phyloP scores from a whole-genome alignment of 176 grass and related monocot species.

The Carex parvula region DNA sequence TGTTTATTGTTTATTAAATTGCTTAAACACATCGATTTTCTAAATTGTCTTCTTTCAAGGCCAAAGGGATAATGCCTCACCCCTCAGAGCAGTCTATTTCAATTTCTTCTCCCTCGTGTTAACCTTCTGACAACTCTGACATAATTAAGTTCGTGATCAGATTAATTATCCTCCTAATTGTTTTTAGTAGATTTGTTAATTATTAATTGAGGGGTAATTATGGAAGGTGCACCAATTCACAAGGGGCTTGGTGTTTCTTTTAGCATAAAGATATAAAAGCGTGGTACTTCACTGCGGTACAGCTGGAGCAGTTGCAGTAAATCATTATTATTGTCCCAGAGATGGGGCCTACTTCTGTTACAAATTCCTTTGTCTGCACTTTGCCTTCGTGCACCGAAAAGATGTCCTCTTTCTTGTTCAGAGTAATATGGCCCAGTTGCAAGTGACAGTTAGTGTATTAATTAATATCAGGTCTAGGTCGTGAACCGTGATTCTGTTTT shows the following conservation, averaged over 20 bases:
- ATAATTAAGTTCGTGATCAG: not conserved
- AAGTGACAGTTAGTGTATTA: not conserved
- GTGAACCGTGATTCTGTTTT: not conserved
- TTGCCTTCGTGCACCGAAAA: not conserved
- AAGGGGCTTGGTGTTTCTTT: conserved; percentile 6
- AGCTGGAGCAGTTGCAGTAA: conserved; percentile 26
- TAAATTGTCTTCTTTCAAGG: conserved; percentile 10
- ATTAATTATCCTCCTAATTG: not conserved
- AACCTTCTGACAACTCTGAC: conserved; percentile 9
- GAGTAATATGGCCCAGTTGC: not conserved
- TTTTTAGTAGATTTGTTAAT: not conserved
- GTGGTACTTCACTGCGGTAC: conserved; percentile 21
- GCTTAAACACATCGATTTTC: conserved; percentile 16
- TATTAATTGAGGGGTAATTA: conserved; percentile 7
- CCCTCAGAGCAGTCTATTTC: not conserved
- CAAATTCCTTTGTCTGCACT: conserved; percentile 18
- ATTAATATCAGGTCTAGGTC: not conserved
- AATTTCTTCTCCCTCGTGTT: not conserved
- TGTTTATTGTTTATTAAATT: conserved; percentile 26
- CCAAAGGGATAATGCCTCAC: not conserved
- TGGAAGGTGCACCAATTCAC: not conserved
- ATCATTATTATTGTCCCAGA: conserved; percentile 17
- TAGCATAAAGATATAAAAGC: conserved; percentile 27
- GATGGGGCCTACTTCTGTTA: not conserved
- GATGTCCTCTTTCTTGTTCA: not conserved